Evolutionary conservation across 768 basidiomycete species (phyloP).

Genomic region (Leccinellum luteum): DNA sequence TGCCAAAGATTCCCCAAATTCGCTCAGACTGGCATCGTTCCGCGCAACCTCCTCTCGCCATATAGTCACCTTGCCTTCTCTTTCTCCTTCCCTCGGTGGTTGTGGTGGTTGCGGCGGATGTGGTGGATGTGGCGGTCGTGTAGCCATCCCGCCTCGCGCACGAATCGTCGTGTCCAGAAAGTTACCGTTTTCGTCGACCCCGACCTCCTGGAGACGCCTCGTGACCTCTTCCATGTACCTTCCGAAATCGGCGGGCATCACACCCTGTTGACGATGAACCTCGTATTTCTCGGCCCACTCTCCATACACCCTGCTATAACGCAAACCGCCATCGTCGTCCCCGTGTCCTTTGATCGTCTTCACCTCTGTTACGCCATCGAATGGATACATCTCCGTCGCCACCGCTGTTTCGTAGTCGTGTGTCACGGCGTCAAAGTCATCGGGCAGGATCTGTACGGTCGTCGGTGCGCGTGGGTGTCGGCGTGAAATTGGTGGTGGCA

Average conservation of each 20-base stretch:
- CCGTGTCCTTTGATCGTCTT: constrained; percentile 12
- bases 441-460: constrained; percentile 30
- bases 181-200: constrained; percentile 29
- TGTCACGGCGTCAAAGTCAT: constrained; percentile 31
- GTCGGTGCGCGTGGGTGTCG: constrained; percentile 31
- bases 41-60: constrained; percentile 56
- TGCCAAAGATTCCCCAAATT: constrained; percentile 20
- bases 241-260: constrained; percentile 25
- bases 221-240: constrained; percentile 31
- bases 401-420: constrained; percentile 27
- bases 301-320: constrained; percentile 31
- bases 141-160: constrained; percentile 1
- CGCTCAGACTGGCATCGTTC: constrained; percentile 26
- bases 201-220: constrained; percentile 36
- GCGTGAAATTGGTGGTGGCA: constrained; percentile 11
- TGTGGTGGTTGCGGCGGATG: constrained; percentile 8
- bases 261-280: constrained; percentile 23
- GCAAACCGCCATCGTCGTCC: constrained; percentile 5
- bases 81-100: constrained; percentile 14
- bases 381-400: constrained; percentile 22
- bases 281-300: constrained; percentile 32
- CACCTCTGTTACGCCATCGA: constrained; percentile 26
- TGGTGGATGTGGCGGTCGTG: too few species aligned
- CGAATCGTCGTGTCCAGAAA: constrained; percentile 18
- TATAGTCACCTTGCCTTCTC: constrained; percentile 41